A percentile compares a stretch with the other conserved stretches of the same genome.
phyloP scores from a whole-genome alignment of 2,329 filamentous ascomycete species.

The Fusarium sp. region DNA sequence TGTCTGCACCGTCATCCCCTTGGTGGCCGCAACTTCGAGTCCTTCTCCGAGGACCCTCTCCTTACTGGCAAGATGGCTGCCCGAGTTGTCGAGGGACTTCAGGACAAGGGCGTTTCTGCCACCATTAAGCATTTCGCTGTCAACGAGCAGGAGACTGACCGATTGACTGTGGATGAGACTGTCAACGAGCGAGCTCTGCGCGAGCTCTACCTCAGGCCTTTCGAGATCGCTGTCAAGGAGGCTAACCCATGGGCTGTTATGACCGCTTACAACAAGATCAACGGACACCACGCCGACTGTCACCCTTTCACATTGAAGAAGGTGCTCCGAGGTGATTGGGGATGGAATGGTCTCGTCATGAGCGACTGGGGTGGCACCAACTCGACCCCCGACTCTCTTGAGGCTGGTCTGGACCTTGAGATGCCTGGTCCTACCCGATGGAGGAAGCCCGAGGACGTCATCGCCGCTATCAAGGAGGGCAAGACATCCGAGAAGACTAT shows the following conservation, averaged over 20 bases:
- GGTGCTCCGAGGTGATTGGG: constrained; percentile 59
- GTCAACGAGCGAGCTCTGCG: constrained; percentile 41
- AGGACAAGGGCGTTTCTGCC: constrained; percentile 54
- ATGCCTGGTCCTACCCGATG: constrained; percentile 52
- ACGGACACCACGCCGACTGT: constrained; percentile 52
- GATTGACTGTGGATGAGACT: constrained; percentile 44
- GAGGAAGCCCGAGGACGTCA: constrained; percentile 44
- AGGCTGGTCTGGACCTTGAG: constrained; percentile 49
- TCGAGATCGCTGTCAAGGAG: constrained; percentile 55
- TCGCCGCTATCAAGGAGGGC: constrained; percentile 48
- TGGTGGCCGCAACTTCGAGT: constrained; percentile 45
- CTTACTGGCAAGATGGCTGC: constrained; percentile 45
- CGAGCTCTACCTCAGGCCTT: constrained; percentile 51
- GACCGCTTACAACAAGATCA: constrained; percentile 52
- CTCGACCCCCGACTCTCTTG: constrained; percentile 48
- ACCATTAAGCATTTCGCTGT: constrained; percentile 59
- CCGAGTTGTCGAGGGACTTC: constrained; percentile 52
- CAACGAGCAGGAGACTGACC: constrained; percentile 52
- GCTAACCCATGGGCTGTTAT: constrained; percentile 54
- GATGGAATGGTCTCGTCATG: constrained; percentile 52
- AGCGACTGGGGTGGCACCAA: constrained; percentile 54
- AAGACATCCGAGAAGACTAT: constrained; percentile 45
- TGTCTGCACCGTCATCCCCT: constrained; percentile 44
- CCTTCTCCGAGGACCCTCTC: constrained; percentile 43
- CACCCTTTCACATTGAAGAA: constrained; percentile 43